Base-by-base conservation (phyloP, 306 rosid species). In the Prunus campanulata region DNA sequence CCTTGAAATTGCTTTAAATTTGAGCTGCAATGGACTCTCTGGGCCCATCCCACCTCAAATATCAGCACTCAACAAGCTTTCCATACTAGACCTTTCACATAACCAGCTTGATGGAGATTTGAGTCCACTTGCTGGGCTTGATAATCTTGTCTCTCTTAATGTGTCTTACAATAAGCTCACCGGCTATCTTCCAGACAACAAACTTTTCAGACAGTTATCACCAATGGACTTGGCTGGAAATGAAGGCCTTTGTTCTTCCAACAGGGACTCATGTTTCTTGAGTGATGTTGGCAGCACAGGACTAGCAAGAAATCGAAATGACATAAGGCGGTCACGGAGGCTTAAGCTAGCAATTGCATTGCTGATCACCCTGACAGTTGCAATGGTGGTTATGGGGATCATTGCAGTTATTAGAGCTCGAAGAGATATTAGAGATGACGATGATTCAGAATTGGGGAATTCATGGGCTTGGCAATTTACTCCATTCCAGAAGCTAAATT, bases 391-490 rank as follows among this genome's bases (percentile, higher is more conserved):
- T 75, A 86, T 89, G 95, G 98, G 98, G 74, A 82, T 89, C 29
- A 71, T 85, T 55, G 97, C 96, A n/a, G 91, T 90, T 83, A 72
- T 89, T 74, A 87, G 91, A 85, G 97, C 96, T 10, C 81, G 85
- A 70, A 87, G 77, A 65, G 75, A 81, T 27, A 77, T 88, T 20
- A 68, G 79, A 76, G 90, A 91, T 27, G 91, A 85, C 22, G 80
- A 89, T 49, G 96, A 92, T 63, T 92, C 96, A 2, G 97, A 94
- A 55, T 51, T 90, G 78, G 97, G 96, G 30, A 91, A 88, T 77
- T 85, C 93, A 8, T 89, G 93, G 97, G 83, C 96, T 15, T 95
- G 99, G 99, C 92, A 95, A 57, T 89, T 90, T 78, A 92, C 91
- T 75, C 99, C 93, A 47, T 95, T 92, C 87, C 97, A 95, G 82